Percentiles rank a stretch among this genome's conserved stretches.
Evolutionary conservation across 2,329 filamentous ascomycete species (phyloP).

Genomic region (Venturia oleaginea): DNA sequence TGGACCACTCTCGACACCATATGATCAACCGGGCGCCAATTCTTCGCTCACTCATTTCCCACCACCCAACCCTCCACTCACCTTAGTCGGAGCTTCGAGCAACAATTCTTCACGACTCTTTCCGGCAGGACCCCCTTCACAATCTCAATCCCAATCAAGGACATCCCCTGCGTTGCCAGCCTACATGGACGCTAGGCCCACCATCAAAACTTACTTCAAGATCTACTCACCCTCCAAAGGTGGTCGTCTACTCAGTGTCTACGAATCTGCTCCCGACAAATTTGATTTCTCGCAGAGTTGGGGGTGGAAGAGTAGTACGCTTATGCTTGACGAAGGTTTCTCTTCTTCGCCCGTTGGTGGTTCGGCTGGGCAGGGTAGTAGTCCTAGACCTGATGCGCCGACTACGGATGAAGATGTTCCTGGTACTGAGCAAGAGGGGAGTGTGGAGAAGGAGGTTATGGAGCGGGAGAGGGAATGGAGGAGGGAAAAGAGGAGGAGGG

Average conservation of each 20-base stretch:
- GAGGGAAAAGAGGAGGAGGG: slow-evolving; percentile 29
- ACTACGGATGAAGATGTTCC: slow-evolving; percentile 15
- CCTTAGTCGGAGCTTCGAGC: slow-evolving; percentile 14
- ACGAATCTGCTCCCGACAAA: slow-evolving; percentile 47
- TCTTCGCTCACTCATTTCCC: slow-evolving; percentile 8
- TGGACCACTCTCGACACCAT: background rate
- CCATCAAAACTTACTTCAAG: slow-evolving; percentile 53
- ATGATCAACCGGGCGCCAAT: background rate
- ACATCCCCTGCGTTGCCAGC: slow-evolving; percentile 37
- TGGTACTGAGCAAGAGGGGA: background rate
- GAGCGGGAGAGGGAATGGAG: slow-evolving; percentile 18
- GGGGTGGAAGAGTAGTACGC: slow-evolving; percentile 53
- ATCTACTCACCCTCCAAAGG: slow-evolving; percentile 51
- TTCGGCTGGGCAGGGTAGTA: slow-evolving; percentile 21
- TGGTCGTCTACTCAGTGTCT: slow-evolving; percentile 50
- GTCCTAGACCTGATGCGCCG: slow-evolving; percentile 29
- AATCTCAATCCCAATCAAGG: background rate
- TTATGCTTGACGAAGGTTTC: slow-evolving; percentile 44
- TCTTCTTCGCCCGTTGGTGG: slow-evolving; percentile 12
- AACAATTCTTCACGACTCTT: background rate
- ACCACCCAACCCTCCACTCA: slow-evolving; percentile 15
- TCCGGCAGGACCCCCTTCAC: background rate
- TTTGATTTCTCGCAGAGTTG: slow-evolving; percentile 54
- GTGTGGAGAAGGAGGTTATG: slow-evolving; percentile 7
- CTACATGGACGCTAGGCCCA: slow-evolving; percentile 47